phyloP scores from a whole-genome alignment of 2,329 filamentous ascomycete genomes.

The Colletotrichum scovillei region DNA sequence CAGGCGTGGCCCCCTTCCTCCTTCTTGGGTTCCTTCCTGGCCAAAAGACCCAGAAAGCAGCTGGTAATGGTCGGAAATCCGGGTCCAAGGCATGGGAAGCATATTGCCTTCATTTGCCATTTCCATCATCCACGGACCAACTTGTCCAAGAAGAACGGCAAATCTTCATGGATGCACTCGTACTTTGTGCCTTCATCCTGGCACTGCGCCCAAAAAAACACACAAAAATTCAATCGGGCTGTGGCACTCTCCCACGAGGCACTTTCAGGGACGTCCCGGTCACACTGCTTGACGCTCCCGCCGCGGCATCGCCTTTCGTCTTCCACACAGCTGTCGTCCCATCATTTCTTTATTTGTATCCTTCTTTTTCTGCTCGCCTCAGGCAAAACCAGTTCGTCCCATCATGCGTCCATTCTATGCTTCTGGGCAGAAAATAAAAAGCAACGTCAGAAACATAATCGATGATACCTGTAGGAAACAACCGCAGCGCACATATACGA shows the following conservation, averaged over 20 bases:
- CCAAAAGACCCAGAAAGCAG: not conserved
- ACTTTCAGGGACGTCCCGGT: conserved; percentile 1
- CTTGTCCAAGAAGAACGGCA: not conserved
- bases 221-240: not conserved
- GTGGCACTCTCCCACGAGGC: not conserved
- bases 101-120: not conserved
- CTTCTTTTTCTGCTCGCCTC: not conserved
- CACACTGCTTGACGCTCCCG: not conserved
- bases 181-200: not conserved
- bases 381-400: conserved; percentile 7
- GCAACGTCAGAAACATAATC: not conserved
- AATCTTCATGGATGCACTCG: not conserved
- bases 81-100: not conserved
- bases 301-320: not conserved
- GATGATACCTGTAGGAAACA: not conserved
- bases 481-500: not conserved
- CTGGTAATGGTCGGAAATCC: not conserved
- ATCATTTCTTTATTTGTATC: not conserved
- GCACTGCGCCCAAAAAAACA: no score
- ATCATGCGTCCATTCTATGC: not conserved
- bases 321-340: not conserved
- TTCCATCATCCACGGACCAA: not conserved
- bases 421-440: not conserved
- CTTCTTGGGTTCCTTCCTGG: not conserved
- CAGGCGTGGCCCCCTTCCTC: not conserved